Conservation (phyloP, 768 basidiomycete species). For the Hydnomerulius pinastri region DNA sequence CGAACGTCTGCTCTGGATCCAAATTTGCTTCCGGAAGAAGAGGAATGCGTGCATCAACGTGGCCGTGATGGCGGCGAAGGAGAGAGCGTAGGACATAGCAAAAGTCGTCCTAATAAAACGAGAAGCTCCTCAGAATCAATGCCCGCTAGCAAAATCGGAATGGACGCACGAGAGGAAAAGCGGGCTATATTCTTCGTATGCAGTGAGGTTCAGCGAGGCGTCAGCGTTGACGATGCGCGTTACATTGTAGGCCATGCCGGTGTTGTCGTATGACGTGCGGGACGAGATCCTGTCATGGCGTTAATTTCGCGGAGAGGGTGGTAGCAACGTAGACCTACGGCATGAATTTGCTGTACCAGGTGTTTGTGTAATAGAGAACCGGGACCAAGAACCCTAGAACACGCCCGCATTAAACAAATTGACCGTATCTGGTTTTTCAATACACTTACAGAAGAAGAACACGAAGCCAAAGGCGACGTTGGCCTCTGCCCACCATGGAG, state of each 20-base stretch:
- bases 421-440: constrained; percentile 37
- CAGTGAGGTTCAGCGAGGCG: constrained; percentile 54
- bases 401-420: constrained; percentile 51
- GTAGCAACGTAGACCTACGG: constrained; percentile 47
- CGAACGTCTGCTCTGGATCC: constrained; percentile 66
- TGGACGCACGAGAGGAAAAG: constrained; percentile 55
- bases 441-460: constrained; percentile 61
- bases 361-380: constrained; percentile 67
- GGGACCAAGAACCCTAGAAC: constrained; percentile 61
- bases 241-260: constrained; percentile 58
- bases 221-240: constrained; percentile 53
- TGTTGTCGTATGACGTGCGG: constrained; percentile 67
- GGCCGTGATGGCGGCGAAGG: constrained; percentile 81
- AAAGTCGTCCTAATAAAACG: constrained; percentile 52
- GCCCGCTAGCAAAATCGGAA: too few relatives aligned
- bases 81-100: constrained; percentile 76
- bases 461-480: constrained; percentile 65
- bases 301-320: neutral
- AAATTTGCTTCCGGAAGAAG: constrained; percentile 80
- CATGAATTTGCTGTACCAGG: constrained; percentile 58
- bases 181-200: constrained; percentile 59
- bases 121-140: too few relatives aligned
- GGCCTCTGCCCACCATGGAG: constrained; percentile 84
- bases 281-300: constrained; percentile 50
- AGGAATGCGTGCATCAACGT: constrained; percentile 72